Conservation (phyloP, 2,329 filamentous ascomycete genomes). For the Berkeleyomyces rouxiae region DNA sequence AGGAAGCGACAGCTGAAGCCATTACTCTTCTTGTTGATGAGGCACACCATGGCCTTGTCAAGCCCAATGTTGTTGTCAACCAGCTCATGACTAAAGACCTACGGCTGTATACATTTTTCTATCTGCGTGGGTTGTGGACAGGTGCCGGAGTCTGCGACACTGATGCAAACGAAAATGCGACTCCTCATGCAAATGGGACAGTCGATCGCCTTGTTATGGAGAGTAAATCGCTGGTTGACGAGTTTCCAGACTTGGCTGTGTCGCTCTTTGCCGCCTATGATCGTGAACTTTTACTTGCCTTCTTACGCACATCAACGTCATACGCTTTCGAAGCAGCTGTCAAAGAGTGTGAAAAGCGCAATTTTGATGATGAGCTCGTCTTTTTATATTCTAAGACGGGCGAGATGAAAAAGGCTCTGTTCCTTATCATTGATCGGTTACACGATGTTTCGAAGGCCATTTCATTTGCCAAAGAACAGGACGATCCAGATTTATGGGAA, state of each 20-base stretch:
- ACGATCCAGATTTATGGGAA: slow-evolving; percentile 86
- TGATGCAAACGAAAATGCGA: slow-evolving; percentile 17
- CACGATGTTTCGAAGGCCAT: slow-evolving; percentile 86
- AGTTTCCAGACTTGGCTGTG: slow-evolving; percentile 74
- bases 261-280: slow-evolving; percentile 77
- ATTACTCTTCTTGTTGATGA: slow-evolving; percentile 79
- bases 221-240: slow-evolving; percentile 56
- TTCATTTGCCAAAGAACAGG: slow-evolving; percentile 81
- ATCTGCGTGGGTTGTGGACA: slow-evolving; percentile 72
- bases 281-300: slow-evolving; percentile 65
- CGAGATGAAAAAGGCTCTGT: slow-evolving; percentile 78
- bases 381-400: slow-evolving; percentile 91
- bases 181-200: slow-evolving; percentile 14
- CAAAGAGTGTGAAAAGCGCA: slow-evolving; percentile 61
- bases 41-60: slow-evolving; percentile 74
- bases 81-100: slow-evolving; percentile 56
- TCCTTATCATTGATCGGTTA: slow-evolving; percentile 85
- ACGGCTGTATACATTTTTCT: slow-evolving; percentile 75
- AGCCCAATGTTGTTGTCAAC: slow-evolving; percentile 56
- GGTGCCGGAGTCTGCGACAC: slow-evolving; percentile 46
- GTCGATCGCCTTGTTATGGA: slow-evolving; percentile 41
- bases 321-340: slow-evolving; percentile 76
- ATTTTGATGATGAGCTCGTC: slow-evolving; percentile 84
- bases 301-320: slow-evolving; percentile 65
- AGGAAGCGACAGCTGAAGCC: slow-evolving; percentile 65